A percentile compares a stretch with the other conserved stretches of the same genome.
Evolutionary conservation across 305 asterid species (phyloP).

Genomic region (Salvia sclarea): DNA sequence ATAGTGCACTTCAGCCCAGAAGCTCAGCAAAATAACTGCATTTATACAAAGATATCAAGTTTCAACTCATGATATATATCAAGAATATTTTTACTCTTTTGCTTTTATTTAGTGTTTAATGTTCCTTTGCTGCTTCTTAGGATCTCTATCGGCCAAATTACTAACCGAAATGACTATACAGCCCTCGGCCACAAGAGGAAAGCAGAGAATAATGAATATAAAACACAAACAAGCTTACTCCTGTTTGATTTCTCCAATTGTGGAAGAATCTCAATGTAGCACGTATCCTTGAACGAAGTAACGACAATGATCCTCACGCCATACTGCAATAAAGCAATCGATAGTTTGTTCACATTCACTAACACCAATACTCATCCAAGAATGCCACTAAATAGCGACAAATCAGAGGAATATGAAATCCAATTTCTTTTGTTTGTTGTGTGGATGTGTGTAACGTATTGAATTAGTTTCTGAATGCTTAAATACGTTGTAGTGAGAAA

Average conservation of each 20-base stretch:
- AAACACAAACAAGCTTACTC: slow-evolving; percentile 45
- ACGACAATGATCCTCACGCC: slow-evolving; percentile 82
- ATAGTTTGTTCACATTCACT: neutral
- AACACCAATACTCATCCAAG: neutral
- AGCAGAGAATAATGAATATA: slow-evolving; percentile 1
- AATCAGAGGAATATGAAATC: neutral
- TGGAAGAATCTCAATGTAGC: slow-evolving; percentile 88
- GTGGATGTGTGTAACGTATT: neutral
- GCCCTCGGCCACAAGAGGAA: neutral
- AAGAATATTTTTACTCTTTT: neutral
- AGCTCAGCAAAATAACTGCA: slow-evolving; percentile 60
- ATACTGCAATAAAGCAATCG: slow-evolving; percentile 48
- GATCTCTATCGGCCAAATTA: neutral
- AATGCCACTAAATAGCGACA: neutral
- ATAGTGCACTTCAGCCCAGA: slow-evolving; percentile 72
- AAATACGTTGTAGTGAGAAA: neutral
- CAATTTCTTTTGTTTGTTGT: neutral
- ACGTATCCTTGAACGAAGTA: slow-evolving; percentile 88
- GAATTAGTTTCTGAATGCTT: neutral
- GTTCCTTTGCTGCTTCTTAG: neutral
- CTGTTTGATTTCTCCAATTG: slow-evolving; percentile 65
- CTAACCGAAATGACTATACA: neutral
- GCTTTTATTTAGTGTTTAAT: neutral
- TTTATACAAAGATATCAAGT: neutral
- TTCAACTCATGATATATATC: neutral